Conservation (phyloP, 768 basidiomycete genomes). For the Hericium erinaceus region DNA sequence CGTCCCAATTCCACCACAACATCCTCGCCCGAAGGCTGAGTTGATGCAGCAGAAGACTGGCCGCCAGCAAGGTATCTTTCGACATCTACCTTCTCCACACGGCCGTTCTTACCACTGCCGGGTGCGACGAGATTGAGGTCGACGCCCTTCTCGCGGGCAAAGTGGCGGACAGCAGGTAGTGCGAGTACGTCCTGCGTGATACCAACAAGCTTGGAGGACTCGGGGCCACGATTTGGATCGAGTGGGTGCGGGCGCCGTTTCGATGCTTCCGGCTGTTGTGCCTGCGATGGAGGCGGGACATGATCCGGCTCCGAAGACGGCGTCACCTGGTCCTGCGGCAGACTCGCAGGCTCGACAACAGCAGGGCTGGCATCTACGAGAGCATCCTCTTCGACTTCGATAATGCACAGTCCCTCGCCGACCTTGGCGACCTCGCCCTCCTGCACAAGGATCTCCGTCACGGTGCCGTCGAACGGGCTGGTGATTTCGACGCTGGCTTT, state of each 20-base stretch:
- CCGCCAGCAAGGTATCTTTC: slow-evolving; percentile 43
- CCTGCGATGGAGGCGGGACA: slow-evolving; percentile 1
- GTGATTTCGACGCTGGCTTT: slow-evolving; percentile 90
- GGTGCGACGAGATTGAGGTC: slow-evolving; percentile 48
- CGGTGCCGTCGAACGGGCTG: slow-evolving; percentile 70
- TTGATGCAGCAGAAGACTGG: slow-evolving; percentile 10
- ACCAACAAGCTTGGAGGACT: slow-evolving; percentile 3
- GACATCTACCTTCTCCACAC: slow-evolving; percentile 68
- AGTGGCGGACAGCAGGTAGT: slow-evolving; percentile 69
- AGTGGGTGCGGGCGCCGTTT: slow-evolving; percentile 44
- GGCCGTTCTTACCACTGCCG: slow-evolving; percentile 66
- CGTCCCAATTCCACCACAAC: slow-evolving; percentile 62
- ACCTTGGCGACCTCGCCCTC: slow-evolving; percentile 84
- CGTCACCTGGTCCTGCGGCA: background rate
- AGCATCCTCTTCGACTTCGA: slow-evolving; percentile 66
- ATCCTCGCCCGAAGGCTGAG: slow-evolving; percentile 27
- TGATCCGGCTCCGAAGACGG: slow-evolving; percentile 5
- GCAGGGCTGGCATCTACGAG: slow-evolving; percentile 4
- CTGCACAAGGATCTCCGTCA: slow-evolving; percentile 63
- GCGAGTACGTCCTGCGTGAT: slow-evolving; percentile 42
- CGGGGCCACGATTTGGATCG: slow-evolving; percentile 41
- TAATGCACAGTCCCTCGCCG: slow-evolving; percentile 65
- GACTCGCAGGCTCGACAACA: slow-evolving; percentile 9
- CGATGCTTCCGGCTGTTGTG: background rate
- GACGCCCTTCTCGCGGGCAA: slow-evolving; percentile 56